Base-by-base conservation (phyloP, 2,329 filamentous ascomycete species). In the Trichophyton verrucosum region DNA sequence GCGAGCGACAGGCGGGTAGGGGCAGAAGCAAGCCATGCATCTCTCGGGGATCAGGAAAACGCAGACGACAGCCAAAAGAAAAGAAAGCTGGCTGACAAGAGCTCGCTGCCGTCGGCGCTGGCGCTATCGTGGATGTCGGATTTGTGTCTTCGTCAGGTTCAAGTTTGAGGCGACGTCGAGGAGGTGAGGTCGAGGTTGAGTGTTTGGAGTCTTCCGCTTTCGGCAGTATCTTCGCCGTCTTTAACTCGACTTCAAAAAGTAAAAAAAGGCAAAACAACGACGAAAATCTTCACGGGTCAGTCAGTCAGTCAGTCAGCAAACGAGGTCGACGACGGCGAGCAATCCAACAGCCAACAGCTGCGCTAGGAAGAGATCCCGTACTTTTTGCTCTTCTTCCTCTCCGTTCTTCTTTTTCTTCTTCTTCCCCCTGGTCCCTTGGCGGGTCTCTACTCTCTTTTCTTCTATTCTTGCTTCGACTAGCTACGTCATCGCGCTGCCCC, bases 401-500 rank as follows among this genome's bases (percentile, higher is more conserved):
- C 22, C 33, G 33, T 53, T 51, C 49, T 53, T 33, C 49, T 53
- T 53, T 30, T 15, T 36, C 51, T 55, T 33, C 51, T 17, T 33
- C 27, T 17, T 55, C 27, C 27, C 27, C 51, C 30, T 33, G 7
- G 51, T 27, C 27, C 46, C 51, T 55, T 55, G 51, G 51, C 51
- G 51, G 51, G 51, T 30, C 44, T 11, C 44, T 20, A 20, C 20
- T 47, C 17, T 46, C 46, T 51, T 30, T 13, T 38, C 33, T 38
- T 38, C 33, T 38, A 38, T 38, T 27, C 27, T 36, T n/a, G 20
- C 20, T 36, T 9, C n/a, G 24, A n/a, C 27, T 36, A 24, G 24
- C 51, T 55, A 55, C 51, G 51, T 55, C 51, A 55, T 55, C 51
- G 51, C 51, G 27, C 51, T 55, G 51, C 13, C 51, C 49, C 51